These are phyloP conservation scores for Pedinophyceae sp. DNA, from an alignment of 139 green algal species.

Conservation along the genomic window DNA sequence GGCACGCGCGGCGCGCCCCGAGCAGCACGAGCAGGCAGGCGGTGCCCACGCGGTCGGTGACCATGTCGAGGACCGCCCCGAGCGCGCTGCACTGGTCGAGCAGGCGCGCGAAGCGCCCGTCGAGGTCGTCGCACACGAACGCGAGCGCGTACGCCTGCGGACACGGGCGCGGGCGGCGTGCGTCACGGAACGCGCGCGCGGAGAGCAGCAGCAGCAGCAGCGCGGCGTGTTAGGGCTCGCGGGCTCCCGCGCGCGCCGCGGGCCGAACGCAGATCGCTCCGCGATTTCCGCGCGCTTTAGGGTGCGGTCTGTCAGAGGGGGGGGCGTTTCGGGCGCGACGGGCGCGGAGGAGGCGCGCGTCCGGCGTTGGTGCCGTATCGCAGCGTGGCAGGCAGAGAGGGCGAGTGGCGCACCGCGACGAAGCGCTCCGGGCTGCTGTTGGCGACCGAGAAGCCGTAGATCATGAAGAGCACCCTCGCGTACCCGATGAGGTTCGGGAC, in stretches of 20 bases:
- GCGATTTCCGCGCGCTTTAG: too few relatives aligned
- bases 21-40: slow-evolving; percentile 68
- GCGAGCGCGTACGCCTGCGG: slow-evolving; percentile 10
- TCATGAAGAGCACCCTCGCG: slow-evolving; percentile 32
- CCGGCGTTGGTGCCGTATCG: slow-evolving; percentile 1
- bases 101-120: slow-evolving; percentile 68
- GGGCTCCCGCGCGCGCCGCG: too few relatives aligned
- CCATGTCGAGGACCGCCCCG: slow-evolving; percentile 90
- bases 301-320: neutral
- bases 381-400: neutral
- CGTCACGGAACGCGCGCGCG: too few relatives aligned
- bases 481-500: slow-evolving; percentile 85
- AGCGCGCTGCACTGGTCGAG: slow-evolving; percentile 72
- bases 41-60: slow-evolving; percentile 61
- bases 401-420: slow-evolving; percentile 20
- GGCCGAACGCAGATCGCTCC: too few relatives aligned
- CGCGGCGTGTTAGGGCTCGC: too few relatives aligned
- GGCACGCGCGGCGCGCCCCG: slow-evolving; percentile 31
- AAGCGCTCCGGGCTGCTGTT: slow-evolving; percentile 25
- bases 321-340: neutral
- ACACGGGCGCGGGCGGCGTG: too few relatives aligned
- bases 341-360: neutral
- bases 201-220: too few relatives aligned
- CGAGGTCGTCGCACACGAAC: slow-evolving; percentile 87
- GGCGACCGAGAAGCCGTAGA: slow-evolving; percentile 54